Evolutionary conservation across 176 grass and related monocot genomes (phyloP), one percentile per base, ranked within the genome.

Genomic region (Bonia amplexicaulis): DNA sequence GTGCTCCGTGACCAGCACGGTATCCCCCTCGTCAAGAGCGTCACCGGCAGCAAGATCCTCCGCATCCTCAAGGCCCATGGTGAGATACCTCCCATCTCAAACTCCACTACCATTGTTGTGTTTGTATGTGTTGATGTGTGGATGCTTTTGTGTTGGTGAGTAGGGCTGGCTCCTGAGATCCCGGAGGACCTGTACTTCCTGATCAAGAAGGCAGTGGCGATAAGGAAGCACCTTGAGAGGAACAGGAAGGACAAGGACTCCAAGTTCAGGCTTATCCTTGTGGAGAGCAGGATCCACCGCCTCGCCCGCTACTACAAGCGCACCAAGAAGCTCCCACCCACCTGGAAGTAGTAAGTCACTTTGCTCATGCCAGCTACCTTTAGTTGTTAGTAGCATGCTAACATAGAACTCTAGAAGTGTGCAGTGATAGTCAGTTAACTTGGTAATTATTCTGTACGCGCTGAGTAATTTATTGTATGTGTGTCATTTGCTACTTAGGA

Each of bases 161-260:
- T 46, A 94, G 94, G 85, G 0, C 64, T 94, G 41, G 94, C 94
- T 0, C 94, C 94, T 1, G 94, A 97, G 80, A 97, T 97, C 52
- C 94, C 94, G 0, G 94, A 97, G 82, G 94, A 97, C 33, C 87
- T 97, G 1, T 97, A 97, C 92, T 93, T 94, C 48, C 49, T 97
- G 14, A 97, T 97, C 31, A 97, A 97, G 92, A 97, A 97, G 89
- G 94, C 94, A 0, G 94, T 97, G 17, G 92, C 94, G 0, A 97
- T 97, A 66, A 94, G 94, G 85, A 97, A 97, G 92, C 94, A 97
- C 52, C 79, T 97, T 41, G 94, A 97, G 90, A 97, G 92, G 85
- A 97, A 97, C 90, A 89, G 94, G 89, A 97, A 97, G 94, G 94
- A 97, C 48, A 97, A 97, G 85, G 94, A 97, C 27, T 94, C 92